Evolutionary conservation across 2,329 filamentous ascomycete genomes (phyloP), one percentile per base, ranked within the genome.

Genomic region (Neofusicoccum laricinum): DNA sequence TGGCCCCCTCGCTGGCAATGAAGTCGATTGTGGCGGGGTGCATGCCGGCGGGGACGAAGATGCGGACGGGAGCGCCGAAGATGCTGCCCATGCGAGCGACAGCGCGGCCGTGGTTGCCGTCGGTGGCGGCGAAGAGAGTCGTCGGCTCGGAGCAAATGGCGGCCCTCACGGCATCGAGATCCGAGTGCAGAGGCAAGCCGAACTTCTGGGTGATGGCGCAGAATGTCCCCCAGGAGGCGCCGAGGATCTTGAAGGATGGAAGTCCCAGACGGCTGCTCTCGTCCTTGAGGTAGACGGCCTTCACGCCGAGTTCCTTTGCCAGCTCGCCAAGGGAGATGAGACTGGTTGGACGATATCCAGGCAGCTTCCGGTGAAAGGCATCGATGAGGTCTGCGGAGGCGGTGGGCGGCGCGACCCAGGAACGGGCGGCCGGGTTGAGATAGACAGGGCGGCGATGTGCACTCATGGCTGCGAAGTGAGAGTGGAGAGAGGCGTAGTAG

Each of bases 231-330:
- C 89, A 92, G 0, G 87, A 89, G 0, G 90, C 90, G 25, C 90
- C 90, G 0, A 92, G 82, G 45, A 91, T 89, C 73, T 93, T 93
- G 80, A 92, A 92, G 0, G 89, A 83, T 0, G 88, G 87, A 2
- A 92, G 79, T 0, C 86, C 86, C 46, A 90, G 84, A 3, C 89
- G 82, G 59, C 77, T 79, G 41, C 83, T 85, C 73, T 92, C 89
- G 68, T 91, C 85, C 69, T 92, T 92, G 67, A 91, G 71, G 50
- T 86, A 81, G 3, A 92, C 78, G 2, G 79, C 76, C 17, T 6
- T 4, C 14, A 63, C 40, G 32, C 45, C 45, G 21, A 55, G 46
- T 3, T 41, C 36, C 4, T 4, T 15, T 0, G 88, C 86, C 0
- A 90, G 66, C 0, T 74, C 68, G 0, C 80, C 75, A 0, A 91